Percentiles rank a stretch among this genome's conserved stretches.
Conservation (phyloP, 2,329 filamentous ascomycete species). For the Penicillium sclerotiorum region DNA sequence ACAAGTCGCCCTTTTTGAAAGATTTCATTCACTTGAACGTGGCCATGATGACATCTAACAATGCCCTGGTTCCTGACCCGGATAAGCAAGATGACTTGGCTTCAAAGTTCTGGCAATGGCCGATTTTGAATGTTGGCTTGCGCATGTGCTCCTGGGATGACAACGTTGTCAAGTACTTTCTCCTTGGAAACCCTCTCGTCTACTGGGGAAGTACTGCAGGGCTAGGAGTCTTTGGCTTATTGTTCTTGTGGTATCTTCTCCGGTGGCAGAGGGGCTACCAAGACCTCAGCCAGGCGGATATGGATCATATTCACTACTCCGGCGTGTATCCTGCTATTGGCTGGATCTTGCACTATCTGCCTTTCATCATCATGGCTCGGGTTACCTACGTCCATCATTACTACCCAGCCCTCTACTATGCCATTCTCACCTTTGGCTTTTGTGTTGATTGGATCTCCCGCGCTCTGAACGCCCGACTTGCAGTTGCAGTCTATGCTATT, state of each 20-base stretch:
- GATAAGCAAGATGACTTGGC: constrained; percentile 99
- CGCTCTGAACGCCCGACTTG: constrained; percentile 64
- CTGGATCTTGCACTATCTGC: constrained; percentile 95
- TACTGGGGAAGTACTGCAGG: constrained; percentile 92
- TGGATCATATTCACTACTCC: constrained; percentile 93
- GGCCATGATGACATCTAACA: constrained; percentile 99
- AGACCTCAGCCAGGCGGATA: constrained; percentile 76
- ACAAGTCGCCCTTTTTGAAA: constrained; percentile 95
- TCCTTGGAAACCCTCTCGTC: constrained; percentile 92
- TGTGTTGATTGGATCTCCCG: constrained; percentile 80
- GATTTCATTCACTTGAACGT: constrained; percentile 98
- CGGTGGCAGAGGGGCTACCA: constrained; percentile 95
- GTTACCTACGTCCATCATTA: constrained; percentile 99
- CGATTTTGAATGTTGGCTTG: constrained; percentile 88
- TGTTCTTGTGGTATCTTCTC: constrained; percentile 82
- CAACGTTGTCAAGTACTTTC: constrained; percentile 93
- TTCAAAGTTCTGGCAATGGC: constrained; percentile 98
- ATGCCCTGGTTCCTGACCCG: constrained; percentile 93
- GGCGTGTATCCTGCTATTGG: constrained; percentile 88
- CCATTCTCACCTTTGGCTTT: constrained; percentile 88
- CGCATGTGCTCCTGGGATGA: constrained; percentile 99
- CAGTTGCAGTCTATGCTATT: constrained; percentile 69
- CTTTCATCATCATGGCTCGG: constrained; percentile 96
- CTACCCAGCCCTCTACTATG: constrained; percentile 97
- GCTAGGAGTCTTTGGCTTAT: constrained; percentile 70